phyloP scores from a whole-genome alignment of 2,329 filamentous ascomycete genomes.

The Grosmannia huntii region DNA sequence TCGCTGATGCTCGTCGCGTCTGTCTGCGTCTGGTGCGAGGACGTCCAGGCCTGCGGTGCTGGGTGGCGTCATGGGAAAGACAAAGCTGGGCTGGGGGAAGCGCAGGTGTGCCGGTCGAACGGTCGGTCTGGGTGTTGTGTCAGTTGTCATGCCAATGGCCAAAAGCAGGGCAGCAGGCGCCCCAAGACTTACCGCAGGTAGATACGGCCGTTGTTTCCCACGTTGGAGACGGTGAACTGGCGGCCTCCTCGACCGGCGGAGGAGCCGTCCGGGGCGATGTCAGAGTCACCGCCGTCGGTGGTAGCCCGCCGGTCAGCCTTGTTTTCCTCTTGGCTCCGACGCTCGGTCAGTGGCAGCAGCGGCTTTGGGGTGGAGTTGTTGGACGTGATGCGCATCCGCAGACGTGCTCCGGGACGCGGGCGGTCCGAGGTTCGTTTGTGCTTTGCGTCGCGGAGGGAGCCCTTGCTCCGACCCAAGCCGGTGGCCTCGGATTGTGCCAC shows the following conservation, averaged over 20 bases:
- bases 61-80: slow-evolving; percentile 48
- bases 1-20: slow-evolving; percentile 11
- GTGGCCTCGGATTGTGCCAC: background rate
- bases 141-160: background rate
- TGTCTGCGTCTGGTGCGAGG: slow-evolving; percentile 20
- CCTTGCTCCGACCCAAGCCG: background rate
- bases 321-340: slow-evolving; percentile 29
- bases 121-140: slow-evolving; percentile 36
- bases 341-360: slow-evolving; percentile 33
- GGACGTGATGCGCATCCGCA: slow-evolving; percentile 16
- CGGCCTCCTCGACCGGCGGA: slow-evolving; percentile 52
- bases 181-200: slow-evolving; percentile 53
- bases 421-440: slow-evolving; percentile 8
- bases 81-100: slow-evolving; percentile 47
- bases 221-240: slow-evolving; percentile 69
- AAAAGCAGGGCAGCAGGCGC: background rate
- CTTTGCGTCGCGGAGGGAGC: slow-evolving; percentile 8
- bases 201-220: slow-evolving; percentile 72
- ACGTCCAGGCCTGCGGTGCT: slow-evolving; percentile 43
- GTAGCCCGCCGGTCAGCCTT: slow-evolving; percentile 18
- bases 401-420: slow-evolving; percentile 11
- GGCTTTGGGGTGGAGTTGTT: slow-evolving; percentile 20
- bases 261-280: slow-evolving; percentile 45
- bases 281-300: slow-evolving; percentile 39
- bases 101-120: slow-evolving; percentile 48